These are phyloP conservation scores for Grosmannia penicillata DNA, from an alignment of 2,329 filamentous ascomycete genomes.

Conservation along the genomic window DNA sequence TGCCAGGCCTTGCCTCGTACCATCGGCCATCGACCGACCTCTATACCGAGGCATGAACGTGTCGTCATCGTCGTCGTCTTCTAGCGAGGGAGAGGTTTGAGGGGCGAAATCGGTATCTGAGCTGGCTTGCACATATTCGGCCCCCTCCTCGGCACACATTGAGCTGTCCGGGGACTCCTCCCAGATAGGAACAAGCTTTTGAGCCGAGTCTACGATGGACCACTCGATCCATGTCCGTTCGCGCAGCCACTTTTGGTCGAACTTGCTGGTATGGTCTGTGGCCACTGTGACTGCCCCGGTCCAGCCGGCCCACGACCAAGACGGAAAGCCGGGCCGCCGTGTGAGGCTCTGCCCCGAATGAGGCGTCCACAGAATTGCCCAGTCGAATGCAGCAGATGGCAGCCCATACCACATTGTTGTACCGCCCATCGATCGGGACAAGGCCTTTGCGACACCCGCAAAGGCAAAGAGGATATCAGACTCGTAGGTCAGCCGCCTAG, in stretches of 20 bases:
- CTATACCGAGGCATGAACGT: not conserved
- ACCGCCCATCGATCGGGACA: not conserved
- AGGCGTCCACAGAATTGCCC: not conserved
- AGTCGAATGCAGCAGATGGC: not conserved
- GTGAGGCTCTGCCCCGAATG: not conserved
- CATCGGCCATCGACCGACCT: not conserved
- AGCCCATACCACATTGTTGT: not conserved
- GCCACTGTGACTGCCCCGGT: not conserved
- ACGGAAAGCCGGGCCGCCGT: not conserved
- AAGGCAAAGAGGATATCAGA: not conserved
- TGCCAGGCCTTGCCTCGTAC: not conserved
- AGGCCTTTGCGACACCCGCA: not conserved
- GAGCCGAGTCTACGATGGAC: not conserved
- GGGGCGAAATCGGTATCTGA: not conserved
- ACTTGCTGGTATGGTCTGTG: not conserved
- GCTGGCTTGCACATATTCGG: not conserved
- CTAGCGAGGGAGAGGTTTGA: too few species aligned
- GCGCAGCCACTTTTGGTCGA: not conserved
- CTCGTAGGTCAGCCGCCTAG: not conserved
- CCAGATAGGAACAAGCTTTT: not conserved
- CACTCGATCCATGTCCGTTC: not conserved
- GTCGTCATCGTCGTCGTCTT: not conserved
- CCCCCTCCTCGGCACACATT: not conserved
- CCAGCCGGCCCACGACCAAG: not conserved
- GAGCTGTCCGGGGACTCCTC: not conserved